Base-by-base conservation (phyloP, 73 alveolate genomes). In the Paramecium tetraurelia region DNA sequence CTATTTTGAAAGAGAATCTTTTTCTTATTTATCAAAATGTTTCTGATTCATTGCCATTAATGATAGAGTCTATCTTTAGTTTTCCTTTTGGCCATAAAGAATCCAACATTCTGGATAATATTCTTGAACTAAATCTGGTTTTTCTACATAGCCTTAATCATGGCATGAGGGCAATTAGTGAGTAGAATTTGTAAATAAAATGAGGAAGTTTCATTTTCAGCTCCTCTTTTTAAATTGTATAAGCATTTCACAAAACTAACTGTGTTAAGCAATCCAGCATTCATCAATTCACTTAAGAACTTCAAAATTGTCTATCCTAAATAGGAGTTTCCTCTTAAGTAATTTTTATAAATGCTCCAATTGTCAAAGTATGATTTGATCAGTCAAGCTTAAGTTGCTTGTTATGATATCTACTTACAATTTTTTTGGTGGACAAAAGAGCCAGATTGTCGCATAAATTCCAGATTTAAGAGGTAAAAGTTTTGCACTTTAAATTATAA, bases 391-490 rank as follows among this genome's bases (percentile, higher is more conserved):
- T 41, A 46, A 5, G 90, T 80, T 8, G 38, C 9, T 76, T 80
- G n/a, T 36, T 11, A 31, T 33, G 7, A 53, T 53, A 75, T 75
- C n/a, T 12, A 75, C 87, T 38, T 75, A 22, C 36, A 80, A 41
- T 43, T 22, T 80, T 22, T 80, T 80, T 80, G 3, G 48, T 48
- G 0, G 90, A 41, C 14, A 80, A 35, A 7, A 80, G 44, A 2
- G 76, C 90, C 14, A 80, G 10, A 80, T 80, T 9, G 90, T 44
- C 8, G 90, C 90, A 18, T 80, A 43, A 9, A 80, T 80, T 0
- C 90, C 90, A 24, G 90, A 59, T 48, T 80, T 80, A 27, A 80
- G 72, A n/a, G 90, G 90, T 4, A 80, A 22, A 5, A 80, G 27
- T 14, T 33, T 80, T 0, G 75, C 75, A 24, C 58, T 20, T 80